Conservation (phyloP, 2,329 filamentous ascomycete species). For the Ceratocystis smalleyi region DNA sequence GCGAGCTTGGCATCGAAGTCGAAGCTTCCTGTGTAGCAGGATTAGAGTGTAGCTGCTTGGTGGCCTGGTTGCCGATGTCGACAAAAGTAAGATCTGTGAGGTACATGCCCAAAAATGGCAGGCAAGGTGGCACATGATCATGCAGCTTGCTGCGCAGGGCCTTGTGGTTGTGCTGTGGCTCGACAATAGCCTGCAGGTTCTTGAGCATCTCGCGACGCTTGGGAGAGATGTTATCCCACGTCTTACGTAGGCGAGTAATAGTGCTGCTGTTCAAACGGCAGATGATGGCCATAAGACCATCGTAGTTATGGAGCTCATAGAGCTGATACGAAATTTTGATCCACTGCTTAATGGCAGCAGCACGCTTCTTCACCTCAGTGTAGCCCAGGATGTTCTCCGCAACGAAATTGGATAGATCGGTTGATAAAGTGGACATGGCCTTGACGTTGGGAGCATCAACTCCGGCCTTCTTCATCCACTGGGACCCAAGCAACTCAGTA, state of each 20-base stretch:
- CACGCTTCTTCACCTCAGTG: slow-evolving; percentile 84
- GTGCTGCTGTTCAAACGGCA: slow-evolving; percentile 87
- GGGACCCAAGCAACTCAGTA: slow-evolving; percentile 76
- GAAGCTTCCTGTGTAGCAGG: slow-evolving; percentile 23
- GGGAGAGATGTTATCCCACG: slow-evolving; percentile 75
- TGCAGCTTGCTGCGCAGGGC: slow-evolving; percentile 69
- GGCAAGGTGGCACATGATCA: slow-evolving; percentile 74
- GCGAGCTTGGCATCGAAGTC: slow-evolving; percentile 41
- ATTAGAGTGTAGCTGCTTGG: slow-evolving; percentile 50
- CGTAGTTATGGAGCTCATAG: slow-evolving; percentile 84
- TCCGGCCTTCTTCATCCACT: slow-evolving; percentile 83
- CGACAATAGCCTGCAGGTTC: slow-evolving; percentile 66
- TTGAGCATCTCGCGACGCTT: slow-evolving; percentile 73
- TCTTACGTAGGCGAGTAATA: slow-evolving; percentile 72
- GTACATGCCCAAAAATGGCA: slow-evolving; percentile 93
- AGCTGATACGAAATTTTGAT: slow-evolving; percentile 84
- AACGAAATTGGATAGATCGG: slow-evolving; percentile 81
- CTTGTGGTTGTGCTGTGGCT: slow-evolving; percentile 82
- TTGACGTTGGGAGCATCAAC: slow-evolving; percentile 75
- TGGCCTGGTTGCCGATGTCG: slow-evolving; percentile 81
- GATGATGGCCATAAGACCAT: slow-evolving; percentile 91
- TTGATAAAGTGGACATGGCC: slow-evolving; percentile 84
- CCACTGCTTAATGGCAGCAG: slow-evolving; percentile 89
- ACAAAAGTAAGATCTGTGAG: slow-evolving; percentile 92
- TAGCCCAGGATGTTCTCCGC: slow-evolving; percentile 80